phyloP scores from a whole-genome alignment of 345 rosid species.

The Chamaenerion angustifolium region DNA sequence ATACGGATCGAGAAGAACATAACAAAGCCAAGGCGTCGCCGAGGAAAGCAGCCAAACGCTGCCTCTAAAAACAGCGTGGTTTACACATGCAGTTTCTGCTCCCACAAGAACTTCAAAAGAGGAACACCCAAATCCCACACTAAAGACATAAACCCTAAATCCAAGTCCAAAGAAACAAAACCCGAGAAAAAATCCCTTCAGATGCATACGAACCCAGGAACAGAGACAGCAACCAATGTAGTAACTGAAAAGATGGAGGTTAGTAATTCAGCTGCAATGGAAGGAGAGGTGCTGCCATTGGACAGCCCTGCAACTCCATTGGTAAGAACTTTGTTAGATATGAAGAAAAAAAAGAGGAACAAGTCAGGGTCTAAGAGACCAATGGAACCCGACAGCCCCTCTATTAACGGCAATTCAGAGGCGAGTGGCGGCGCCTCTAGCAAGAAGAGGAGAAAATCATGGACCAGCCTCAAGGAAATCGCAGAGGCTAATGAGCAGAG shows the following conservation, averaged over 20 bases:
- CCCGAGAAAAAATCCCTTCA: slow-evolving; percentile 7
- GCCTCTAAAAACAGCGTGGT: slow-evolving; percentile 45
- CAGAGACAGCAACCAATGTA: slow-evolving; percentile 9
- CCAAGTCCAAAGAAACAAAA: too few relatives aligned
- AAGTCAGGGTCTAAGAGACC: slow-evolving; percentile 21
- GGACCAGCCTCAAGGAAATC: slow-evolving; percentile 43
- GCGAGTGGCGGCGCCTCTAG: slow-evolving; percentile 16
- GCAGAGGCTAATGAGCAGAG: slow-evolving; percentile 19
- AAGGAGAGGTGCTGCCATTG: slow-evolving; percentile 7
- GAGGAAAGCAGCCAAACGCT: slow-evolving; percentile 17
- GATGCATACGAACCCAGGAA: slow-evolving; percentile 5
- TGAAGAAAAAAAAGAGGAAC: slow-evolving; percentile 30
- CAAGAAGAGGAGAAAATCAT: slow-evolving; percentile 36
- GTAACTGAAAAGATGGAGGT: slow-evolving; percentile 3
- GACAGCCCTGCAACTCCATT: slow-evolving; percentile 21
- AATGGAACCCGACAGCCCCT: slow-evolving; percentile 16
- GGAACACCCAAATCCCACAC: slow-evolving; percentile 39
- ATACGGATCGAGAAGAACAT: slow-evolving; percentile 40
- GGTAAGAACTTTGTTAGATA: slow-evolving; percentile 17
- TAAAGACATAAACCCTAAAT: slow-evolving; percentile 26
- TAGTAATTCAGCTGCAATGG: slow-evolving; percentile 11
- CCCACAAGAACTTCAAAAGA: slow-evolving; percentile 30
- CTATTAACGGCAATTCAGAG: slow-evolving; percentile 4
- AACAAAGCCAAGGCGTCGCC: slow-evolving; percentile 16
- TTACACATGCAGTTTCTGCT: slow-evolving; percentile 57